Conservation (phyloP, 306 rosid genomes). For the Abrus pulchellus region DNA sequence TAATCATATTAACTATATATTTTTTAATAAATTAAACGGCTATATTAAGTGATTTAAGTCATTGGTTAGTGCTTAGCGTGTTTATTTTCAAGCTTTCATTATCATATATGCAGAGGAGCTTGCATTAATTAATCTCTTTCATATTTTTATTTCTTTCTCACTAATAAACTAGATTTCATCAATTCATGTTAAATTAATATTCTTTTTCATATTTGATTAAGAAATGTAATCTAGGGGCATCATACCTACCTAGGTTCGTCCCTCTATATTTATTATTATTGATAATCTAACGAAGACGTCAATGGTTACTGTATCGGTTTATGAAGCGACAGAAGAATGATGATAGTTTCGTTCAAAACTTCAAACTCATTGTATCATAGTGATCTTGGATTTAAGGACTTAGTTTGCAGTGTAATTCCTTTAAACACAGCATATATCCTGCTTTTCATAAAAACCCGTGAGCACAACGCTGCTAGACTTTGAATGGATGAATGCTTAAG, state of each 20-base stretch:
- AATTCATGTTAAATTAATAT: too few relatives aligned
- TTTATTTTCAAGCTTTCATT: neutral
- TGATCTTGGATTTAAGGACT: slow-evolving; percentile 1
- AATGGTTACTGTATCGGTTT: neutral
- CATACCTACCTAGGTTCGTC: too few relatives aligned
- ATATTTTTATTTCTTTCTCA: too few relatives aligned
- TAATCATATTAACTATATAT: too few relatives aligned
- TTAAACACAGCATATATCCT: too few relatives aligned
- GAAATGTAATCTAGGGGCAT: too few relatives aligned
- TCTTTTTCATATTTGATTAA: too few relatives aligned
- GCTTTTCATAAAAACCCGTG: slow-evolving; percentile 36
- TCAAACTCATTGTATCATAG: neutral
- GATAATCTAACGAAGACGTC: too few relatives aligned
- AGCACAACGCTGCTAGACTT: slow-evolving; percentile 35
- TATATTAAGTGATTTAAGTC: too few relatives aligned
- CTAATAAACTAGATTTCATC: too few relatives aligned
- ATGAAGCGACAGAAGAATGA: neutral
- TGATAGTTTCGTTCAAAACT: neutral
- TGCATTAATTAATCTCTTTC: neutral
- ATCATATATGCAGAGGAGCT: neutral
- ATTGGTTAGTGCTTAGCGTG: neutral
- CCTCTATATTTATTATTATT: too few relatives aligned
- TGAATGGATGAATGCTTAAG: slow-evolving; percentile 1
- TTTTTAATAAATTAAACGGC: too few relatives aligned
- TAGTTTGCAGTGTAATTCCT: neutral